Percentiles rank a stretch among this genome's conserved stretches.
Conservation (phyloP, 768 basidiomycete species). For the Lyophyllum shimeji region DNA sequence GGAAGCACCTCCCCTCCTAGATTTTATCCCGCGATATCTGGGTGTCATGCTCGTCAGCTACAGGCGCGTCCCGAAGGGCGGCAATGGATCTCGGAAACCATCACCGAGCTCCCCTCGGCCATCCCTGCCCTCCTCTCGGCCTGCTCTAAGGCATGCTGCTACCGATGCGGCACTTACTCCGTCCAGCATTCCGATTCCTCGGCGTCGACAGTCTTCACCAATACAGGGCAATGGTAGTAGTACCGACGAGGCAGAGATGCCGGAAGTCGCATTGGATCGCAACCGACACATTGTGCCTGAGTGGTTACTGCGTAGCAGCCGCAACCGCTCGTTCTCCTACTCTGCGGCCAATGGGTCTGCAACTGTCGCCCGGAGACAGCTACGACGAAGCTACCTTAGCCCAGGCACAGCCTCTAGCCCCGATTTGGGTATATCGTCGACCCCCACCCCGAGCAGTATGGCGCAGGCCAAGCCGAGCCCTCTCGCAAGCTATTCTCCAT, state of each 20-base stretch:
- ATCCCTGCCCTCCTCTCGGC: conserved; percentile 25
- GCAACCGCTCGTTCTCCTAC: conserved; percentile 50
- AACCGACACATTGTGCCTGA: conserved; percentile 96
- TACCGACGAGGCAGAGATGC: conserved; percentile 79
- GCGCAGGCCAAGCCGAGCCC: conserved; percentile 35
- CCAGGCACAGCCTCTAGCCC: conserved; percentile 70
- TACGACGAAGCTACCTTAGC: conserved; percentile 42
- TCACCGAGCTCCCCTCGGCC: conserved; percentile 19
- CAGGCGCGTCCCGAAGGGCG: conserved; percentile 64
- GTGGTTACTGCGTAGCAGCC: conserved; percentile 70
- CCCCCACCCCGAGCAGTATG: conserved; percentile 20
- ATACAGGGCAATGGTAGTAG: conserved; percentile 39
- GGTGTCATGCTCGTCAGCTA: conserved; percentile 99
- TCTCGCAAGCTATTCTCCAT: conserved; percentile 38
- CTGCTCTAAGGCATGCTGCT: conserved; percentile 19
- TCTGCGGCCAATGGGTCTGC: conserved; percentile 41
- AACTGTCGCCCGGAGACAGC: conserved; percentile 32
- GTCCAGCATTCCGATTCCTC: conserved; percentile 17
- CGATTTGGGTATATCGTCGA: conserved; percentile 45
- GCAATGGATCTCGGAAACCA: conserved; percentile 20
- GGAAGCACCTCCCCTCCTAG: conserved; percentile 88
- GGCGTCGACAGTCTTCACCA: conserved; percentile 13
- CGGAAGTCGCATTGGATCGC: conserved; percentile 89
- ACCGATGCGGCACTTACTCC: conserved; percentile 23
- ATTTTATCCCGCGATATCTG: conserved; percentile 95